A percentile compares a stretch with the other conserved stretches of the same genome.
phyloP scores from a whole-genome alignment of 1,284 basidiomycete species.

The Sporisorium reilianum region DNA sequence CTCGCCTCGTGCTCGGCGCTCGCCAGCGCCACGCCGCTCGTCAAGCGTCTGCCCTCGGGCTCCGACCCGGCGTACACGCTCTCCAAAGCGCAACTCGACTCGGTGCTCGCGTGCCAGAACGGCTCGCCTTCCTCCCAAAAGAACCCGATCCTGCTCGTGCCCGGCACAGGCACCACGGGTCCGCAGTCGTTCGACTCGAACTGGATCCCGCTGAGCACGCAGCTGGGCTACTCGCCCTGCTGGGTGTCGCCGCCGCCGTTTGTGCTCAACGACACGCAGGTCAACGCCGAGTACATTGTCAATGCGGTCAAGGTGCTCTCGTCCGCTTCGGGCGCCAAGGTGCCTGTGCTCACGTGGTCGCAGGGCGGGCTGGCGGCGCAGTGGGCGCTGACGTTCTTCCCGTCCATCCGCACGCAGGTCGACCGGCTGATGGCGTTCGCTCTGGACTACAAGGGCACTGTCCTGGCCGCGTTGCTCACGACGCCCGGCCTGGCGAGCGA shows the following conservation, averaged over 20 bases:
- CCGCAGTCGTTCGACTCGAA: slow-evolving; percentile 33
- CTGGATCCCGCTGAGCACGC: slow-evolving; percentile 35
- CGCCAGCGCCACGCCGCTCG: slow-evolving; percentile 9
- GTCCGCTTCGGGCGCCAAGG: slow-evolving; percentile 10
- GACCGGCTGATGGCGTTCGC: slow-evolving; percentile 39
- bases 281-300: slow-evolving; percentile 50
- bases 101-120: slow-evolving; percentile 15
- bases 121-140: slow-evolving; percentile 30
- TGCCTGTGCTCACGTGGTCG: slow-evolving; percentile 44
- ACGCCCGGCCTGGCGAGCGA: background rate
- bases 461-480: slow-evolving; percentile 13
- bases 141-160: slow-evolving; percentile 46
- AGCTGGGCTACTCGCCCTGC: slow-evolving; percentile 39
- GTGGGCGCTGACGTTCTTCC: slow-evolving; percentile 45
- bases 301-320: slow-evolving; percentile 34
- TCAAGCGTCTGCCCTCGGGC: slow-evolving; percentile 28
- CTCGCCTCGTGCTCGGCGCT: background rate
- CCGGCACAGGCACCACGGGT: slow-evolving; percentile 36
- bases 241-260: slow-evolving; percentile 40
- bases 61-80: slow-evolving; percentile 24
- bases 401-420: slow-evolving; percentile 21
- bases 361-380: slow-evolving; percentile 37
- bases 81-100: slow-evolving; percentile 17
- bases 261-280: slow-evolving; percentile 42
- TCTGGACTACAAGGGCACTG: slow-evolving; percentile 45